These are phyloP conservation scores for Lactarius sp. DNA, from an alignment of 768 basidiomycete genomes.

Conservation along the genomic window DNA sequence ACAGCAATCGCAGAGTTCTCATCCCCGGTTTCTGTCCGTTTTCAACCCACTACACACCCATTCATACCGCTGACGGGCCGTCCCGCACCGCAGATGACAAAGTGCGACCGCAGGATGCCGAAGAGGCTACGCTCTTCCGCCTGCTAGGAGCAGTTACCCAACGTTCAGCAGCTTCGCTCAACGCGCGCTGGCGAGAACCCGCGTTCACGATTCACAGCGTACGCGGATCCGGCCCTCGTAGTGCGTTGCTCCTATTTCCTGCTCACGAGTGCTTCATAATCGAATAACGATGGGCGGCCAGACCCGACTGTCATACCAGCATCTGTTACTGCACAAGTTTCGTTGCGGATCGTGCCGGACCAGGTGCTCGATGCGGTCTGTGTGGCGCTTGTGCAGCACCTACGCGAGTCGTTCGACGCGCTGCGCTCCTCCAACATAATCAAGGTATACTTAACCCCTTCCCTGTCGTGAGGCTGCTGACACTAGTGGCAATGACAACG, in stretches of 20 bases:
- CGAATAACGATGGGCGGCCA: constrained; percentile 28
- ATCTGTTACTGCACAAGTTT: constrained; percentile 77
- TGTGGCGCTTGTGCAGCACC: constrained; percentile 51
- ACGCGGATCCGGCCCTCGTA: constrained; percentile 74
- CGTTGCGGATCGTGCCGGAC: constrained; percentile 91
- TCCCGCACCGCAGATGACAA: constrained; percentile 51
- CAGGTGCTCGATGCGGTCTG: constrained; percentile 74
- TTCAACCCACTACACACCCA: background rate
- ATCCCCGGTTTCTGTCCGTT: constrained; percentile 75
- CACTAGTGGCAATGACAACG: background rate
- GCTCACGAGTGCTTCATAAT: background rate
- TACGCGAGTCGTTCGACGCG: constrained; percentile 52
- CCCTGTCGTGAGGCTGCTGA: background rate
- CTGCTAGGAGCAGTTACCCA: constrained; percentile 65
- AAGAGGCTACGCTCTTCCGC: constrained; percentile 65
- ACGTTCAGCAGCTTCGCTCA: constrained; percentile 60
- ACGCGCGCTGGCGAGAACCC: constrained; percentile 84
- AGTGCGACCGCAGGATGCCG: constrained; percentile 62
- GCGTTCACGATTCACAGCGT: constrained; percentile 86
- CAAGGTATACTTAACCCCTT: constrained; percentile 41
- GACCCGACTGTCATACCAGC: constrained; percentile 89
- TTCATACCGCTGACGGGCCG: background rate
- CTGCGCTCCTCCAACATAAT: constrained; percentile 68
- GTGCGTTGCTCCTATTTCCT: constrained; percentile 38
- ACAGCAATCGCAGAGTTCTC: constrained; percentile 52